phyloP scores from a whole-genome alignment of 2,329 filamentous ascomycete species.

The Pseudocercospora cruenta region DNA sequence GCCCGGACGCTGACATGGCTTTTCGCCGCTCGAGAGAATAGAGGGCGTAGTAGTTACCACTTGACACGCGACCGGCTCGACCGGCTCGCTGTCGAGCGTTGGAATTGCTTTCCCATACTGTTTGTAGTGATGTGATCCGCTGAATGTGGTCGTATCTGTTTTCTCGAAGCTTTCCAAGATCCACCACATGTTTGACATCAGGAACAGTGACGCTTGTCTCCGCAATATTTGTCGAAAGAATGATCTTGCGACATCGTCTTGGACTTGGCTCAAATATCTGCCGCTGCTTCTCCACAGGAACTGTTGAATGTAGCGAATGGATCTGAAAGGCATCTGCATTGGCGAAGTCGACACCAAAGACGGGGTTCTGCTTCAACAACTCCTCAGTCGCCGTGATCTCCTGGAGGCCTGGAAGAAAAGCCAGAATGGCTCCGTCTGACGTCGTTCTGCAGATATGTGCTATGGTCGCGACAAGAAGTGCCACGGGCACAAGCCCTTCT shows the following conservation, averaged over 20 bases:
- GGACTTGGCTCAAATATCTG: constrained; percentile 48
- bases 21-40: constrained; percentile 46
- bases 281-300: constrained; percentile 47
- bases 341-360: constrained; percentile 46
- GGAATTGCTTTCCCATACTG: constrained; percentile 53
- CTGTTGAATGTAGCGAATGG: constrained; percentile 52
- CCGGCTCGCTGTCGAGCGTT: constrained; percentile 54
- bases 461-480: constrained; percentile 49
- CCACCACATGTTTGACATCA: constrained; percentile 56
- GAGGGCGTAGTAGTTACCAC: constrained; percentile 55
- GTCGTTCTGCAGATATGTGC: constrained; percentile 51
- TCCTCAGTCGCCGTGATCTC: constrained; percentile 43
- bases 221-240: constrained; percentile 56
- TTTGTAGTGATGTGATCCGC: constrained; percentile 45
- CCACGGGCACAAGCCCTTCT: constrained; percentile 46
- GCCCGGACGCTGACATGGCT: constrained; percentile 38
- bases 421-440: constrained; percentile 51
- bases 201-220: constrained; percentile 58
- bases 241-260: constrained; percentile 51
- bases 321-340: constrained; percentile 48
- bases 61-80: constrained; percentile 54
- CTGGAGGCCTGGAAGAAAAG: constrained; percentile 52
- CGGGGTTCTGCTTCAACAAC: constrained; percentile 32
- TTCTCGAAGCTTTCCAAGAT: constrained; percentile 50
- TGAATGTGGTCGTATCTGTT: constrained; percentile 45